Evolutionary conservation across 2,329 filamentous ascomycete genomes (phyloP).

Genomic region (Magnaporthiopsis incrustans): DNA sequence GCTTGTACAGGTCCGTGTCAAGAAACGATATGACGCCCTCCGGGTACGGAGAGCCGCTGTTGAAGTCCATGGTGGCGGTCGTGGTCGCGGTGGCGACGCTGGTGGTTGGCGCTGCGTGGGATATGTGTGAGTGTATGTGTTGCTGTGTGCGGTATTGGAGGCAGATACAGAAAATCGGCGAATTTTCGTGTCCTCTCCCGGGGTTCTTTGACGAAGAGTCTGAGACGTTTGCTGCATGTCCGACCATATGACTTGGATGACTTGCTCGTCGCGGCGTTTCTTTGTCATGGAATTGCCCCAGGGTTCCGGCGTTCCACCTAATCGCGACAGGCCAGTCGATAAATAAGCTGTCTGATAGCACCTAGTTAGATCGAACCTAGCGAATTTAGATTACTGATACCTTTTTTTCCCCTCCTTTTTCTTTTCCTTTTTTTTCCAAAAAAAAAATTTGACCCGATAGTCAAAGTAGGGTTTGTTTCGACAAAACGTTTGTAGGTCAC

Average conservation of each 20-base stretch:
- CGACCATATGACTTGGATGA: neutral
- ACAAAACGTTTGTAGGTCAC: too few relatives aligned
- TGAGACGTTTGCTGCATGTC: neutral
- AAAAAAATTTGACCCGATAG: too few relatives aligned
- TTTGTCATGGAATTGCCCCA: neutral
- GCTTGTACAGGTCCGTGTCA: slow-evolving; percentile 83
- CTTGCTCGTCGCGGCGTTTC: neutral
- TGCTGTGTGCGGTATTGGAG: neutral
- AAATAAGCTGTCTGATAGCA: too few relatives aligned
- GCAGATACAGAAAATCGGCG: neutral
- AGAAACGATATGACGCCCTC: slow-evolving; percentile 77
- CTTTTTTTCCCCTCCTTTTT: too few relatives aligned
- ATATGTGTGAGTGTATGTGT: too few relatives aligned
- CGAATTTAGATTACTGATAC: too few relatives aligned
- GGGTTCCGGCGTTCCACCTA: neutral
- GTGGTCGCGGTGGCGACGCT: neutral
- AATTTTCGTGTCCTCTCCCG: too few relatives aligned
- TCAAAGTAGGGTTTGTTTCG: too few relatives aligned
- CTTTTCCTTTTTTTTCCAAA: too few relatives aligned
- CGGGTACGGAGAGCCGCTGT: slow-evolving; percentile 57
- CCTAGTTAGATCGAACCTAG: too few relatives aligned
- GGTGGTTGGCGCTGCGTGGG: neutral
- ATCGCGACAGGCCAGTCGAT: neutral
- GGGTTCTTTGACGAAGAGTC: neutral
- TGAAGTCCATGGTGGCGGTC: slow-evolving; percentile 48